Conservation (phyloP, 2,329 filamentous ascomycete species). For the Periconia sp. region DNA sequence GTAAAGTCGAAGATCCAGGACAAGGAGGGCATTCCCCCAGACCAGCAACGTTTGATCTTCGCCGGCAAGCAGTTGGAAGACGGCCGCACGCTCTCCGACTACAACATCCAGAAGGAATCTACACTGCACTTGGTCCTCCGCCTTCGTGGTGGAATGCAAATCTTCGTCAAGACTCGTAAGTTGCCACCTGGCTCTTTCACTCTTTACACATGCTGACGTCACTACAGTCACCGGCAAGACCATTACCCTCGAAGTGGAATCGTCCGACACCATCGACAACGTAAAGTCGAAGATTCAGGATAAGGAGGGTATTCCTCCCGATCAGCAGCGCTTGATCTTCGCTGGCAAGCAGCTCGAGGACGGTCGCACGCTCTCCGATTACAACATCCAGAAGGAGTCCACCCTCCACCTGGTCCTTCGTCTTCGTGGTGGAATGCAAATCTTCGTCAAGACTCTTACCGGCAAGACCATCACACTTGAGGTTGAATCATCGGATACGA, state of each 20-base stretch:
- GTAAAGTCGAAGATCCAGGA: slow-evolving; percentile 98
- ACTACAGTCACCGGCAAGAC: slow-evolving; percentile 59
- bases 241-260: slow-evolving; percentile 50
- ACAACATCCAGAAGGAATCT: slow-evolving; percentile 88
- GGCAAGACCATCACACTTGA: slow-evolving; percentile 68
- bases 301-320: slow-evolving; percentile 61
- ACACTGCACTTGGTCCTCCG: slow-evolving; percentile 76
- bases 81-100: slow-evolving; percentile 85
- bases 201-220: slow-evolving; percentile 25
- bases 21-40: slow-evolving; percentile 95
- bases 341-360: slow-evolving; percentile 62
- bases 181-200: slow-evolving; percentile 26
- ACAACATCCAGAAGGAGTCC: slow-evolving; percentile 62
- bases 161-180: slow-evolving; percentile 63
- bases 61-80: slow-evolving; percentile 97
- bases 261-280: slow-evolving; percentile 45
- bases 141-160: slow-evolving; percentile 65
- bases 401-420: slow-evolving; percentile 76
- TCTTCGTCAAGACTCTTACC: slow-evolving; percentile 66
- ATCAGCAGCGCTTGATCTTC: slow-evolving; percentile 61
- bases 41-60: slow-evolving; percentile 96
- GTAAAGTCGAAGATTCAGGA: slow-evolving; percentile 55
- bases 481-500: slow-evolving; percentile 76
- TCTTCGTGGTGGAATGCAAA: slow-evolving; percentile 65
- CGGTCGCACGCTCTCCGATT: slow-evolving; percentile 57